Evolutionary conservation across 1,139 yeast species (phyloP).

Genomic region (Yamadazyma siamensis): DNA sequence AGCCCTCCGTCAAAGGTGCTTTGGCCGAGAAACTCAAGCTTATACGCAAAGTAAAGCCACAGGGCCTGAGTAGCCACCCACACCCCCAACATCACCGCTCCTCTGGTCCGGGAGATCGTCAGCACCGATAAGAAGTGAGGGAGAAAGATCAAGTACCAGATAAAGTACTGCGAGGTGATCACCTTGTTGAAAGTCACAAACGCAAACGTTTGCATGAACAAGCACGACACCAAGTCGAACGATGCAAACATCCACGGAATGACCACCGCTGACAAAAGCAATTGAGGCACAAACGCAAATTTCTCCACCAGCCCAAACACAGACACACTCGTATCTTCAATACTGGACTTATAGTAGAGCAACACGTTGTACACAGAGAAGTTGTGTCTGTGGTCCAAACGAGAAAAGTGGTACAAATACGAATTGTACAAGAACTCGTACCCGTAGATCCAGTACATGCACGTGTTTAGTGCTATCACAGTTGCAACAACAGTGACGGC

Average conservation of each 20-base stretch:
- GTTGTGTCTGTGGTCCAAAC: conserved; percentile 93
- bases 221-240: conserved; percentile 53
- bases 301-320: conserved; percentile 28
- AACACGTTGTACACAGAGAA: conserved; percentile 83
- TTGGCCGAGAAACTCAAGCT: conserved; percentile 75
- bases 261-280: conserved; percentile 53
- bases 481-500: conserved; percentile 37
- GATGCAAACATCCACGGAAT: conserved; percentile 60
- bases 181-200: conserved; percentile 93
- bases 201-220: conserved; percentile 85
- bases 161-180: conserved; percentile 88
- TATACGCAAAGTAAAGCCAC: conserved; percentile 81
- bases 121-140: conserved; percentile 66
- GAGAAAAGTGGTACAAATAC: conserved; percentile 74
- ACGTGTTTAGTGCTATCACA: conserved; percentile 42
- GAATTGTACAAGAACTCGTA: conserved; percentile 74
- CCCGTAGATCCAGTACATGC: conserved; percentile 72
- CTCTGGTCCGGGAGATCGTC: conserved; percentile 21
- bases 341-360: conserved; percentile 62
- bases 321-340: conserved; percentile 4
- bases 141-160: conserved; percentile 84
- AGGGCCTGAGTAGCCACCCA: conserved; percentile 74
- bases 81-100: conserved; percentile 36
- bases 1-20: conserved; percentile 63
- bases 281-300: conserved; percentile 81